Evolutionary conservation across 2,329 filamentous ascomycete species (phyloP).

Genomic region (Xylariaceae sp.): DNA sequence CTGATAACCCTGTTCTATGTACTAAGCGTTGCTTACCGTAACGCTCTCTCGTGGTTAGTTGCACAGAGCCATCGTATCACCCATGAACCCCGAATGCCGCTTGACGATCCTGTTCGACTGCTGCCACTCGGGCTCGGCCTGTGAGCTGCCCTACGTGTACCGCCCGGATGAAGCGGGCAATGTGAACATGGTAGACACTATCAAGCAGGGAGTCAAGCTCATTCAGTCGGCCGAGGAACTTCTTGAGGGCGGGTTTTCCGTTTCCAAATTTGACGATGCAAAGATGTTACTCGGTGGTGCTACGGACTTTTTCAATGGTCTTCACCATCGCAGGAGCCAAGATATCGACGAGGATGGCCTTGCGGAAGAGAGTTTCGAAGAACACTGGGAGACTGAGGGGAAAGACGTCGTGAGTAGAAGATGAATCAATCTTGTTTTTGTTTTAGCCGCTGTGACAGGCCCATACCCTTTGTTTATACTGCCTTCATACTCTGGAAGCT

Average conservation of each 20-base stretch:
- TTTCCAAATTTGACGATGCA: conserved; percentile 55
- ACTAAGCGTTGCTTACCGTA: conserved; percentile 4
- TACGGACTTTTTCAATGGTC: conserved; percentile 57
- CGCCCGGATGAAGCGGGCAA: conserved; percentile 62
- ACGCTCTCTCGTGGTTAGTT: conserved; percentile 37
- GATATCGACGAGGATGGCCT: conserved; percentile 51
- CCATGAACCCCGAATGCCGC: conserved; percentile 55
- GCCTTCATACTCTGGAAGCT: too few relatives aligned
- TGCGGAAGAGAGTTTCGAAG: conserved; percentile 49
- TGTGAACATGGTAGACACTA: conserved; percentile 60
- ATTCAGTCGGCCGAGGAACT: conserved; percentile 56
- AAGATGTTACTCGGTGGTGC: conserved; percentile 58
- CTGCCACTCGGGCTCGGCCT: conserved; percentile 65
- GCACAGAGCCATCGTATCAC: conserved; percentile 58
- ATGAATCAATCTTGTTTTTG: too few relatives aligned
- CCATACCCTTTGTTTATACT: too few relatives aligned
- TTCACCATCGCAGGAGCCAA: conserved; percentile 52
- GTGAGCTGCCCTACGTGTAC: conserved; percentile 65
- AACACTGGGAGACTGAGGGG: conserved; percentile 46
- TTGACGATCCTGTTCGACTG: conserved; percentile 66
- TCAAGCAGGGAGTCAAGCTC: conserved; percentile 57
- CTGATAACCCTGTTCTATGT: not conserved
- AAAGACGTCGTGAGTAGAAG: too few relatives aligned
- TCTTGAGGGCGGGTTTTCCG: conserved; percentile 55
- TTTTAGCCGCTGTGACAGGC: too few relatives aligned